Evolutionary conservation across 1,139 yeast species (phyloP), one percentile per base, ranked within the genome.

Genomic region (Debaryomyces udenii): DNA sequence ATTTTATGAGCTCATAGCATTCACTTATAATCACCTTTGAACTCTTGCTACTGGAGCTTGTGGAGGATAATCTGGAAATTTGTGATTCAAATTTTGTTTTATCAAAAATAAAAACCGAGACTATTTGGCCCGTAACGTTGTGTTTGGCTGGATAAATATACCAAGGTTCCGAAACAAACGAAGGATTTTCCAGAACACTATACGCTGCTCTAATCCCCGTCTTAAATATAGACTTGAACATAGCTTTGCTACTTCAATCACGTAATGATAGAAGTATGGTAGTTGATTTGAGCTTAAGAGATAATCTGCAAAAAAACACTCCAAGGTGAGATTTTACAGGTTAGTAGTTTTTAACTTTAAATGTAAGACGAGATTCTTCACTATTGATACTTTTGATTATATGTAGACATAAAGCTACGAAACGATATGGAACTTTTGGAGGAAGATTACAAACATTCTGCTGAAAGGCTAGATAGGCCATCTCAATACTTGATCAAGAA

Each of bases 31-130:
- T 58, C 3, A 58, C 65, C 37, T 57, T 61, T 5, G 77, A 75
- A 41, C 67, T 70, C 41, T 65, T 67, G 10, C 68, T 47, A 38
- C 64, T 67, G 7, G 68, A 56, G 31, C 63, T 60, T 24, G 75
- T 64, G 10, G 81, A 63, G 22, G 86, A 82, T 37, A 79, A 62
- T 46, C 79, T 76, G 15, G 68, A 52, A 14, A 89, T 62, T 42
- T 69, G 70, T 9, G 76, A 62, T 52, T 86, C 93, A 51, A 87
- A 80, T 46, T 81, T 81, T 55, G 84, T 79, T 66, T 91, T 93
- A 59, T 88, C 96, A 56, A 91, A 88, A 27, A 87, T 83, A 64
- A 93, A 90, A 14, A 93, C 94, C 6, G 96, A 86, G 1, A 83
- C 96, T 42, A 68, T 56, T 40, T 75, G 69, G 30, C 81, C 82